Conservation (phyloP, 495 filamentous ascomycete species). For the Clavariopsis aquatica region DNA sequence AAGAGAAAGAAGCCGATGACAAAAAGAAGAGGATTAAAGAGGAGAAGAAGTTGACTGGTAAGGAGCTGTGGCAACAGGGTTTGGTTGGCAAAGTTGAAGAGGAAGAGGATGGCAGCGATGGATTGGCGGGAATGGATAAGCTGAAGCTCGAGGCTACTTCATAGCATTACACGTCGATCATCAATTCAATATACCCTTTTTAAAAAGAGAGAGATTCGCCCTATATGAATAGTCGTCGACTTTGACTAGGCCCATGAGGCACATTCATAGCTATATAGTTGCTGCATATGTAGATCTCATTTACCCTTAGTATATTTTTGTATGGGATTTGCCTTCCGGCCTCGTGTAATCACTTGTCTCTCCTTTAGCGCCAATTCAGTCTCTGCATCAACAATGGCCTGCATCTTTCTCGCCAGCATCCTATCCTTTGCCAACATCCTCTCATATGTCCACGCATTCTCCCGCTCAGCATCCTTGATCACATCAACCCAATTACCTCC, state of each 20-base stretch:
- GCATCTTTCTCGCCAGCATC: slow-evolving; percentile 50
- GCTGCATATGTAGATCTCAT: neutral
- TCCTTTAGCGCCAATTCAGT: slow-evolving; percentile 49
- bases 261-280: too few relatives aligned
- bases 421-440: slow-evolving; percentile 28
- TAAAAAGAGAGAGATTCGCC: neutral
- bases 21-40: slow-evolving; percentile 68
- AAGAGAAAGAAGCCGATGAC: slow-evolving; percentile 73
- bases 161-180: neutral
- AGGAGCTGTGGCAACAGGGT: slow-evolving; percentile 81
- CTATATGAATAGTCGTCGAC: too few relatives aligned
- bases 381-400: slow-evolving; percentile 53
- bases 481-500: slow-evolving; percentile 13
- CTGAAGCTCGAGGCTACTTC: slow-evolving; percentile 60
- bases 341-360: slow-evolving; percentile 21
- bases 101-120: slow-evolving; percentile 63
- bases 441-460: slow-evolving; percentile 29
- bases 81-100: slow-evolving; percentile 73
- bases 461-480: slow-evolving; percentile 24
- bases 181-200: slow-evolving; percentile 21
- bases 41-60: slow-evolving; percentile 73
- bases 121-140: slow-evolving; percentile 63
- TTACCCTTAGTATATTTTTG: neutral
- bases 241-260: too few relatives aligned
- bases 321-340: slow-evolving; percentile 7